phyloP scores from a whole-genome alignment of 2,329 filamentous ascomycete species.

The Fusarium palustre region DNA sequence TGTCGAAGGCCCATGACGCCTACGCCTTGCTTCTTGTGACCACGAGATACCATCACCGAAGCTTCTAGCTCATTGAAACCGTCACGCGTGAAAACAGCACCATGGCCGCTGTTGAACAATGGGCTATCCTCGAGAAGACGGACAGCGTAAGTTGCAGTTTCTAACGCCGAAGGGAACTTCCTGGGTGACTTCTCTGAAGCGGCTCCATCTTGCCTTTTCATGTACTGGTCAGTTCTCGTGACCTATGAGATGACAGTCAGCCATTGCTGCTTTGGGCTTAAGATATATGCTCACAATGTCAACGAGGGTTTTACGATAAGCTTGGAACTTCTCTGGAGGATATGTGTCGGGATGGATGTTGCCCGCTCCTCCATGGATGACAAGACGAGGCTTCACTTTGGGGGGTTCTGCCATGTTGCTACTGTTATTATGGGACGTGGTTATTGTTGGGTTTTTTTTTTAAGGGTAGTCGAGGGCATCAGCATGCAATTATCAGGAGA shows the following conservation, averaged over 20 bases:
- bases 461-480: too few species aligned
- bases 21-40: conserved; percentile 79
- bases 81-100: conserved; percentile 86
- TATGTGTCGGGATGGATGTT: conserved; percentile 72
- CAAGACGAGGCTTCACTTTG: conserved; percentile 66
- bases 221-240: conserved; percentile 59
- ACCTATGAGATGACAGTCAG: conserved; percentile 47
- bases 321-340: conserved; percentile 66
- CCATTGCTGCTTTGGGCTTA: too few species aligned
- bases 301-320: conserved; percentile 71
- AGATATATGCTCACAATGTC: conserved; percentile 63
- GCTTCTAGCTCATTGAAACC: conserved; percentile 89
- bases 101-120: conserved; percentile 86
- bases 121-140: conserved; percentile 80
- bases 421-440: background rate
- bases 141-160: conserved; percentile 81
- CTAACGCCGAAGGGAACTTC: conserved; percentile 69
- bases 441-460: background rate
- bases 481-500: too few species aligned
- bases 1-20: conserved; percentile 78
- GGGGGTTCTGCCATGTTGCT: background rate
- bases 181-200: conserved; percentile 19
- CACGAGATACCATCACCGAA: conserved; percentile 84
- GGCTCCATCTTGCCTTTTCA: conserved; percentile 48
- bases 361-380: conserved; percentile 80